Evolutionary conservation across 2,329 filamentous ascomycete genomes (phyloP), one percentile per base, ranked within the genome.

Genomic region (Bipolaris victoriae): DNA sequence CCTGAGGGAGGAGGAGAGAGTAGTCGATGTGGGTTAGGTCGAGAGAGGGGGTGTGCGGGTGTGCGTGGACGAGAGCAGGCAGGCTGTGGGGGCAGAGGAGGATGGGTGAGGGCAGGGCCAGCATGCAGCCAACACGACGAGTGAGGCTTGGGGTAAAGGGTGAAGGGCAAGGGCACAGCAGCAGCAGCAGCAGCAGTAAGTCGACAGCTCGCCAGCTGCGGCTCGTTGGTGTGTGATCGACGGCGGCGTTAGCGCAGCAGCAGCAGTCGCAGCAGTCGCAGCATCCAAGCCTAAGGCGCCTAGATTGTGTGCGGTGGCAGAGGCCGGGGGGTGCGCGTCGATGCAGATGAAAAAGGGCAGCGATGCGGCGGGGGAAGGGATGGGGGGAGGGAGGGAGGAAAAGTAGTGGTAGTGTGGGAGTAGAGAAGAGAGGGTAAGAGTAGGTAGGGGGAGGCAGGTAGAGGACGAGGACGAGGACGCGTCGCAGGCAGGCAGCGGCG

Each of bases 141-240:
- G 59, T 57, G 59, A 62, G 52, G 59, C 56, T 54, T 49, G 26
- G 49, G 49, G 39, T 15, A 49, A 48, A 43, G 20, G 49, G 45
- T 45, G 40, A 33, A 58, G 18, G 52, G 44, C 37, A 57, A 26
- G 24, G 26, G 26, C 26, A 29, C 24, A 26, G 24, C 24, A 26
- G 24, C 24, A 9, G 26, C 26, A 29, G 26, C 10, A 13, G 10
- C 47, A 52, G 48, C 43, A 49, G 26, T 29, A 29, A 29, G 40
- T 44, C 52, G 53, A 37, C 46, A 37, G 46, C 33, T 52, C 48
- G 48, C 48, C 53, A 52, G 56, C 53, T 57, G 57, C 57, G 57
- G 57, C 54, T 57, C 41, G 48, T 49, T 55, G 52, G 45, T 54
- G 52, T 47, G 44, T 47, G 59, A 62, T 60, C 56, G 56, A 56